Conservation (phyloP, 2,329 filamentous ascomycete genomes). For the Onygenales sp. region DNA sequence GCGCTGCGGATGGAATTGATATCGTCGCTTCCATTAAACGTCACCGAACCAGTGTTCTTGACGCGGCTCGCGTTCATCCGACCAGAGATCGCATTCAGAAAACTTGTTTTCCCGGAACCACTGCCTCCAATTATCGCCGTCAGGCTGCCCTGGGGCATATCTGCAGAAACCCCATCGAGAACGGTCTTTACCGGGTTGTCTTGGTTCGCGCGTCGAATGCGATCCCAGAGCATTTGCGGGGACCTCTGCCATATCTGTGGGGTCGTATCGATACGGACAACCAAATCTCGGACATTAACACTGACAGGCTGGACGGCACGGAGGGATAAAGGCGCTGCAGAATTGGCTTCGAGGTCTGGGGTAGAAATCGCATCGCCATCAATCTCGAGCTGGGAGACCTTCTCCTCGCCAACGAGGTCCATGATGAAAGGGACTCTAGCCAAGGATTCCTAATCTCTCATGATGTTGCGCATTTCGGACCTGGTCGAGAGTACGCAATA, state of each 20-base stretch:
- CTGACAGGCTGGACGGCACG: constrained; percentile 32
- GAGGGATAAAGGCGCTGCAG: constrained; percentile 24
- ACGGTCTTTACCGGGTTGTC: constrained; percentile 36
- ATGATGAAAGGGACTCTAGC: neutral
- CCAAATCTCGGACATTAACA: constrained; percentile 25
- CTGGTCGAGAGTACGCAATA: too few relatives aligned
- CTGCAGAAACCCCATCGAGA: constrained; percentile 54
- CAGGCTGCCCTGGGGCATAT: constrained; percentile 55
- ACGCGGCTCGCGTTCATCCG: constrained; percentile 52
- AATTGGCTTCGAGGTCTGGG: neutral
- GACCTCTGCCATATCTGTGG: constrained; percentile 24
- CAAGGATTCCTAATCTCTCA: neutral
- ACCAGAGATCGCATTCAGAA: constrained; percentile 63
- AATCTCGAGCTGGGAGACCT: constrained; percentile 7
- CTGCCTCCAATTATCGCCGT: constrained; percentile 69
- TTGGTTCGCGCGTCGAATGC: constrained; percentile 19
- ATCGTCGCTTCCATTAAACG: constrained; percentile 52
- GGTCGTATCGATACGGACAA: constrained; percentile 24
- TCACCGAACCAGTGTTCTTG: constrained; percentile 42
- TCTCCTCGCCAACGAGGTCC: neutral
- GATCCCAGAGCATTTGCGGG: constrained; percentile 22
- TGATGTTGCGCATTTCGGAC: too few relatives aligned
- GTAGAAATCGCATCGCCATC: constrained; percentile 4
- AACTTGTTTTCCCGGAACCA: constrained; percentile 63
- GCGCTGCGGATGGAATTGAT: constrained; percentile 39